Base-by-base conservation (phyloP, 2,329 filamentous ascomycete species). In the Cadophora sp. region DNA sequence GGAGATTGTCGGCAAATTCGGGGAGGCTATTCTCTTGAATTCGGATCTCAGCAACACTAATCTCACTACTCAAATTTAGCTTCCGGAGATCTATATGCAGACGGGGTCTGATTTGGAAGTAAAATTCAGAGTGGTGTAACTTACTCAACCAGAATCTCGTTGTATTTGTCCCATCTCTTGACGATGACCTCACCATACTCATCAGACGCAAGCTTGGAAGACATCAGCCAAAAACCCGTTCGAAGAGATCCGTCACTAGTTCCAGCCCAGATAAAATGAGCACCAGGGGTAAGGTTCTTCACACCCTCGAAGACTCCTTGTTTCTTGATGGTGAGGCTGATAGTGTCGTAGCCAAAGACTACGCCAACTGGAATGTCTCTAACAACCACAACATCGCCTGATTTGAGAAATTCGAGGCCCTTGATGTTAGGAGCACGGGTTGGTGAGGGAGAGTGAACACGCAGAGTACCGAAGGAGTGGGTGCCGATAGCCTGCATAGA, bases 251-350 rank as follows among this genome's bases (percentile, higher is more conserved):
- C 80, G 1, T 80, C 79, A 0, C 82, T 81, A 26, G 85, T 81
- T 1, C 87, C 81, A 31, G 85, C 82, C 87, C 87, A 90, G 67
- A 89, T 80, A 68, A 90, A 85, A 74, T 90, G 88, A 16, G 84
- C 76, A 0, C 88, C 88, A 0, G 80, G 74, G 0, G 87, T 86
- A 29, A 90, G 79, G 65, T 86, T 81, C 26, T 82, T 83, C 67
- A 90, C 80, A 24, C 88, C 88, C 8, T 79, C 78, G 71, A 89
- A 86, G 26, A 81, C 69, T 2, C 82, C 79, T 1, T 83, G 83
- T 56, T 84, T 76, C 7, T 82, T 78, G 22, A 90, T 77, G 1
- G 82, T 84, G 66, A 85, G 85, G 46, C 80, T 77, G 1, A 81
- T 76, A 12, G 67, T 74, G 48, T 79, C 77, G 69, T 74, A 77